Conservation (phyloP, 768 basidiomycete genomes). For the Daedalea quercina region DNA sequence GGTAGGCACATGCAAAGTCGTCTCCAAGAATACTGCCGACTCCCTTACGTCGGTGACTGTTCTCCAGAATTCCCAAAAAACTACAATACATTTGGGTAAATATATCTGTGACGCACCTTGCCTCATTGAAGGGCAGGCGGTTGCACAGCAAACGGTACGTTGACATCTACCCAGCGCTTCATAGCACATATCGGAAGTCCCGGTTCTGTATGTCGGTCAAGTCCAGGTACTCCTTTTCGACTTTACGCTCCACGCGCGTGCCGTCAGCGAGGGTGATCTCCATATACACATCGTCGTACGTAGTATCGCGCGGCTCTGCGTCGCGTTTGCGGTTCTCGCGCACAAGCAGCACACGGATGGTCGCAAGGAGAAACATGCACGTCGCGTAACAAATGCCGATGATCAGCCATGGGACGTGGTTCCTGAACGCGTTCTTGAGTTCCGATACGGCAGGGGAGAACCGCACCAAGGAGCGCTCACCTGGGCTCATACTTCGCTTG, state of each 20-base stretch:
- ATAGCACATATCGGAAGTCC: slow-evolving; percentile 69
- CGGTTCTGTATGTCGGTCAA: slow-evolving; percentile 68
- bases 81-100: no score
- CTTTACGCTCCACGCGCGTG: slow-evolving; percentile 42
- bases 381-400: slow-evolving; percentile 57
- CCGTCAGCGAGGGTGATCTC: slow-evolving; percentile 48
- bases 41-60: no score
- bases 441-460: background rate
- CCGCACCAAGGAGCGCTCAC: slow-evolving; percentile 24
- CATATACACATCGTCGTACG: slow-evolving; percentile 58
- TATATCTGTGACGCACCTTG: no score
- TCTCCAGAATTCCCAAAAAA: no score
- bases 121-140: no score
- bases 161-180: background rate
- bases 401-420: slow-evolving; percentile 71
- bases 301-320: slow-evolving; percentile 41
- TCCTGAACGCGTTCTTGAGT: slow-evolving; percentile 29
- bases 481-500: slow-evolving; percentile 58
- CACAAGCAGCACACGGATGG: slow-evolving; percentile 46
- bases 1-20: no score
- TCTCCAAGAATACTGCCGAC: no score
- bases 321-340: slow-evolving; percentile 64
- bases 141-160: no score
- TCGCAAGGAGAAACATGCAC: slow-evolving; percentile 42
- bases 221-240: slow-evolving; percentile 71